These are phyloP conservation scores for Kregervanrija fluxuum DNA, from an alignment of 805 yeast genomes.

Conservation along the genomic window DNA sequence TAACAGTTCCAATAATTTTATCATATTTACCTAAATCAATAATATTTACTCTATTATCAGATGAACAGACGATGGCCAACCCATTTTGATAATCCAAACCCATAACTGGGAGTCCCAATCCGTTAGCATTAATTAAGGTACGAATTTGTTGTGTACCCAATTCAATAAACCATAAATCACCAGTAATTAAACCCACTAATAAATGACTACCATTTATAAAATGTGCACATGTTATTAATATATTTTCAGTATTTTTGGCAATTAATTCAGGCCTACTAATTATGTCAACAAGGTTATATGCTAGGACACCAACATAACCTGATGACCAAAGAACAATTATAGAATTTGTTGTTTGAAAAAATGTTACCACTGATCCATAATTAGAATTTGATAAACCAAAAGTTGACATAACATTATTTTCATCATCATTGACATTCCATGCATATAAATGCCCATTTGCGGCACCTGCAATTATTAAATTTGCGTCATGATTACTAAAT, in stretches of 20 bases:
- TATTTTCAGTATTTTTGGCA: not conserved
- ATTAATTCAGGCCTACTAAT: conserved; percentile 6
- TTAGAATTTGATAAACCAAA: not conserved
- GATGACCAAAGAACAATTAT: conserved; percentile 16
- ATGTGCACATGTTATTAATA: conserved; percentile 13
- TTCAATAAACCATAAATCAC: conserved; percentile 10
- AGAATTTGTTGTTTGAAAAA: conserved; percentile 21
- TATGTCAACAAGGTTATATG: conserved; percentile 17
- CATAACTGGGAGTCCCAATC: no score
- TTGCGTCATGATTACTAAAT: conserved; percentile 33
- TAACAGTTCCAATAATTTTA: no score
- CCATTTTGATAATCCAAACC: not conserved
- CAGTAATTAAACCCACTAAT: conserved; percentile 18
- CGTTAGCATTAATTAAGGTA: not conserved
- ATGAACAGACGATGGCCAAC: not conserved
- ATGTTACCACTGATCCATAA: conserved; percentile 13
- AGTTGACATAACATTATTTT: not conserved
- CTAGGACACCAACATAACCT: conserved; percentile 16
- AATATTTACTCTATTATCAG: conserved; percentile 1
- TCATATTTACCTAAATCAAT: not conserved
- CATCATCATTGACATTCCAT: conserved; percentile 32
- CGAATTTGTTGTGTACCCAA: conserved; percentile 1
- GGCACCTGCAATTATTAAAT: conserved; percentile 41
- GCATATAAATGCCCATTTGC: conserved; percentile 42
- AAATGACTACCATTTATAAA: conserved; percentile 15